phyloP scores from a whole-genome alignment of 1,139 yeast genomes.

The Pichia sp. region DNA sequence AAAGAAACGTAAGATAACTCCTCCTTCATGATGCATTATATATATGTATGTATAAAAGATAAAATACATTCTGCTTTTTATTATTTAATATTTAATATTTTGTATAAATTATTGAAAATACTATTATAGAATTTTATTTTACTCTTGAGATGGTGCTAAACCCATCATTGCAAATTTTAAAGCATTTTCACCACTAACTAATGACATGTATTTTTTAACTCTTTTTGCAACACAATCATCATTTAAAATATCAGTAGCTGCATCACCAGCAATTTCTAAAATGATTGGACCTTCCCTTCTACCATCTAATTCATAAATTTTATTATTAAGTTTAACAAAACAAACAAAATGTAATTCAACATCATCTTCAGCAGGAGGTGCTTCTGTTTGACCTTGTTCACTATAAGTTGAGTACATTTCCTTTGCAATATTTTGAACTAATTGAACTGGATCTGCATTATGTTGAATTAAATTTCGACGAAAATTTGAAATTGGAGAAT shows the following conservation, averaged over 20 bases:
- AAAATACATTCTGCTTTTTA: no score
- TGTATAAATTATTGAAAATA: no score
- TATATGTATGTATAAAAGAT: no score
- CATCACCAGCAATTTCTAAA: slow-evolving; percentile 42
- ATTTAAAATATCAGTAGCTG: slow-evolving; percentile 43
- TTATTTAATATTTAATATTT: no score
- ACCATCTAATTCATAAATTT: slow-evolving; percentile 85
- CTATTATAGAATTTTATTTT: no score
- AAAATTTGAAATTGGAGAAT: slow-evolving; percentile 24
- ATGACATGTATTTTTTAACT: slow-evolving; percentile 59
- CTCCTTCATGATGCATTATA: neutral
- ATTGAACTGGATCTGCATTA: slow-evolving; percentile 35
- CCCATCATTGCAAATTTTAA: slow-evolving; percentile 66
- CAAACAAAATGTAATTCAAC: slow-evolving; percentile 75
- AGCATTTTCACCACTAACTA: slow-evolving; percentile 53
- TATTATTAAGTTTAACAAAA: slow-evolving; percentile 52
- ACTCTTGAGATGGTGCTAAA: slow-evolving; percentile 41
- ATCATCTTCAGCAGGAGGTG: slow-evolving; percentile 64
- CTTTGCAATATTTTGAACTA: slow-evolving; percentile 44
- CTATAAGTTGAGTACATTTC: slow-evolving; percentile 52
- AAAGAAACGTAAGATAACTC: neutral
- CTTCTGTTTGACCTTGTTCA: slow-evolving; percentile 66
- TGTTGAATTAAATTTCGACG: slow-evolving; percentile 23
- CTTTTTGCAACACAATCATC: slow-evolving; percentile 46
- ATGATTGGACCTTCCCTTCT: slow-evolving; percentile 67